These are phyloP conservation scores for Tricharina praecox DNA, from an alignment of 495 filamentous ascomycete genomes.

Conservation along the genomic window DNA sequence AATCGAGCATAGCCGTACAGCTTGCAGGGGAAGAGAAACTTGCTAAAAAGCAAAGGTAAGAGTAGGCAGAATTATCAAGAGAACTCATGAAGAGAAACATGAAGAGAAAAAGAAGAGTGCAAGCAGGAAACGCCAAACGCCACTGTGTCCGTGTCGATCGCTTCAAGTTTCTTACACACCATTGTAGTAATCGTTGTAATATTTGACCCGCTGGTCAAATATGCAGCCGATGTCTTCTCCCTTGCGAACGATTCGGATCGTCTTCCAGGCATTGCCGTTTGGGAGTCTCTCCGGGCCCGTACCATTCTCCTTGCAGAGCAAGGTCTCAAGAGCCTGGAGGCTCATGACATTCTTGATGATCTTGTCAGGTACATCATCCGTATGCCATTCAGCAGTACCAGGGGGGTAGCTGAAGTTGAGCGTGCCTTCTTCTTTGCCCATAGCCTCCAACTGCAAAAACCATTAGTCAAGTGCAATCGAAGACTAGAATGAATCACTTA, in stretches of 20 bases:
- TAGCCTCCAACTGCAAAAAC: not conserved
- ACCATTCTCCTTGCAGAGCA: conserved; percentile 17
- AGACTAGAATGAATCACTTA: no score
- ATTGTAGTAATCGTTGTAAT: conserved; percentile 17
- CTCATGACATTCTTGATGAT: conserved; percentile 11
- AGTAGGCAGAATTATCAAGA: no score
- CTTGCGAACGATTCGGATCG: conserved; percentile 17
- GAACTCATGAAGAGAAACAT: no score
- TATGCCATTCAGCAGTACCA: conserved; percentile 11
- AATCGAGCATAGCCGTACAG: no score
- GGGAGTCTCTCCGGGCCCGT: conserved; percentile 14
- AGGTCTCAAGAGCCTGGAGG: conserved; percentile 15
- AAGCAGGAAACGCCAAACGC: no score
- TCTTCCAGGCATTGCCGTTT: conserved; percentile 26
- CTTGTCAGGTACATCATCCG: conserved; percentile 12
- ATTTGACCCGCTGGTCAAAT: conserved; percentile 21
- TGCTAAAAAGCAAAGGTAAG: no score
- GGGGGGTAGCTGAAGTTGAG: conserved; percentile 21
- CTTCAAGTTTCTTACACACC: no score
- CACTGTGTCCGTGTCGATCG: no score
- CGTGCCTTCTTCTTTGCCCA: conserved; percentile 11
- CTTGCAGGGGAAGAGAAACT: no score
- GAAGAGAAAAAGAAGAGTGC: no score
- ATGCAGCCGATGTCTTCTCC: conserved; percentile 22
- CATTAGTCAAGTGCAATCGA: not conserved